Evolutionary conservation across 768 basidiomycete genomes (phyloP), one percentile per base, ranked within the genome.

Genomic region (Termitomyces sp.): DNA sequence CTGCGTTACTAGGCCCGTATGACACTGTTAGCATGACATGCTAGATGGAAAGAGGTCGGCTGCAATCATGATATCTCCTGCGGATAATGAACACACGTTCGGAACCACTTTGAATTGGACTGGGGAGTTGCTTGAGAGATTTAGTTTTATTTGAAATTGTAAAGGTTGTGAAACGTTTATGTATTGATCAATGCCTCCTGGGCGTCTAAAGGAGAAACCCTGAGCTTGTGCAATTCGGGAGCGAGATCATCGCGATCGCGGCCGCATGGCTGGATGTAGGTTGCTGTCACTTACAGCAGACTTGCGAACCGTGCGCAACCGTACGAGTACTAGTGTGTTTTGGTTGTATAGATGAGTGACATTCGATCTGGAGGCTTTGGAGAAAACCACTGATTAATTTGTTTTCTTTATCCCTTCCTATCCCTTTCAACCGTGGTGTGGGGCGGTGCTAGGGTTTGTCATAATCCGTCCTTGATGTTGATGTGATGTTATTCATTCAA

Each of bases 11-110:
- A 63, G 63, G 63, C 12, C 65, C 65, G 10, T 64, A 63, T 50
- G 63, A 62, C 54, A 55, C 54, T 46, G 46, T 65, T 38, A 56
- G 48, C 21, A 60, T 65, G 29, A 19, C 41, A 9, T 66, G 61
- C 37, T 63, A 19, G 14, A 19, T 50, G 27, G 10, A 5, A 46
- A 19, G 10, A 32, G 23, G 21, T 25, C n/a, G 23, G 35, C 7
- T 50, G 16, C 25, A 25, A 21, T 17, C 19, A 17, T 54, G 8
- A n/a, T n/a, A n/a, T n/a, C n/a, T n/a, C 5, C 19, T 48, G n/a
- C 10, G 11, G 51, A 59, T 38, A 48, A 29, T 29, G 29, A 35
- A 50, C 41, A 34, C 42, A 21, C 29, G 31, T 31, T 21, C 0
- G 19, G 12, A 21, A 7, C 4, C 27, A 19, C 37, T 40, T 21